phyloP scores from a whole-genome alignment of 208 protist species.

The Phytomonas serpens region DNA sequence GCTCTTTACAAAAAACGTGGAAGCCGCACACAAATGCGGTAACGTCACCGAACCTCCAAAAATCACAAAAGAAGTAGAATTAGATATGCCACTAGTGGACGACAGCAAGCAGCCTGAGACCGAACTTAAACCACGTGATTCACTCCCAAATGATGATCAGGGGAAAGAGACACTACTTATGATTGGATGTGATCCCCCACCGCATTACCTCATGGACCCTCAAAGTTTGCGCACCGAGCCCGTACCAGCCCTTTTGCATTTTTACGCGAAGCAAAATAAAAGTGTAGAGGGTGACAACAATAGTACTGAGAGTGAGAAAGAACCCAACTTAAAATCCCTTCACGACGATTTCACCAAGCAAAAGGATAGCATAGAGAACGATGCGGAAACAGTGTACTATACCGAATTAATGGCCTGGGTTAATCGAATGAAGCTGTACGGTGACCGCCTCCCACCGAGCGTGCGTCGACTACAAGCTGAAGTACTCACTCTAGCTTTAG shows the following conservation, averaged over 20 bases:
- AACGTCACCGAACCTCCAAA: neutral
- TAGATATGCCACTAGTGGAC: neutral
- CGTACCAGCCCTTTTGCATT: slow-evolving; percentile 20
- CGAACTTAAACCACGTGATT: neutral
- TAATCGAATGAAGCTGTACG: slow-evolving; percentile 55
- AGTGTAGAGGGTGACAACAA: neutral
- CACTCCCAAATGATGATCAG: slow-evolving; percentile 3
- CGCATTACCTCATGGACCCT: slow-evolving; percentile 48
- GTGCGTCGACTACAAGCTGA: slow-evolving; percentile 47
- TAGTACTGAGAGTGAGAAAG: neutral
- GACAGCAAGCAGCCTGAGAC: neutral
- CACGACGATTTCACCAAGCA: neutral
- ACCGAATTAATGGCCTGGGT: slow-evolving; percentile 47
- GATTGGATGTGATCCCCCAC: slow-evolving; percentile 37
- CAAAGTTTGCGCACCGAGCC: slow-evolving; percentile 33
- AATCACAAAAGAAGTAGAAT: no score
- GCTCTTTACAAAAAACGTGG: slow-evolving; percentile 18
- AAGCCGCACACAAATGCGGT: neutral
- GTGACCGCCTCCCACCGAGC: slow-evolving; percentile 21
- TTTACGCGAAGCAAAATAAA: neutral
- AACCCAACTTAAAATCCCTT: neutral
- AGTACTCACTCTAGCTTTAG: slow-evolving; percentile 34
- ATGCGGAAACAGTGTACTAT: neutral
- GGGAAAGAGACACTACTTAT: neutral
- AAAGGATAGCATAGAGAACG: slow-evolving; percentile 7